Conservation (phyloP, 495 filamentous ascomycete species). For the Daldinia childiae region DNA sequence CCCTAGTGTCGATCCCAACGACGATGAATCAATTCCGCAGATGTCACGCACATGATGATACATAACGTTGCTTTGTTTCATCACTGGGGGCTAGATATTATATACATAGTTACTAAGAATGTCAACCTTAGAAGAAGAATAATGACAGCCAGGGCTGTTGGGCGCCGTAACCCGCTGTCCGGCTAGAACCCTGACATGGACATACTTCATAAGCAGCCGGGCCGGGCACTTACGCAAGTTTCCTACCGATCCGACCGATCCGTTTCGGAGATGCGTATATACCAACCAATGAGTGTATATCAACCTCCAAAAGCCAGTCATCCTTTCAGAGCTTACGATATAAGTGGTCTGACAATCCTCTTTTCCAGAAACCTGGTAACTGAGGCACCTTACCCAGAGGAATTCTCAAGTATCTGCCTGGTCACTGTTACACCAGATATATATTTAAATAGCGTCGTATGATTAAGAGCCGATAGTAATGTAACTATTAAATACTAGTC, state of each 20-base stretch:
- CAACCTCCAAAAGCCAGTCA: background rate
- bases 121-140: background rate
- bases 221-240: slow-evolving; percentile 29
- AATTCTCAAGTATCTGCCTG: background rate
- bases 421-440: background rate
- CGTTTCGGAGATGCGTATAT: slow-evolving; percentile 17
- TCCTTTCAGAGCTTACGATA: background rate
- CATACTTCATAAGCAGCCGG: background rate
- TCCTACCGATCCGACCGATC: slow-evolving; percentile 38
- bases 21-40: slow-evolving; percentile 11
- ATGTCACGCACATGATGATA: background rate
- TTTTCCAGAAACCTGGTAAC: background rate
- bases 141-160: slow-evolving; percentile 1
- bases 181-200: background rate
- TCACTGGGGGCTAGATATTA: background rate
- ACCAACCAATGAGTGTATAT: slow-evolving; percentile 4
- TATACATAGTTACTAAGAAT: background rate
- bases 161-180: slow-evolving; percentile 16
- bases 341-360: background rate
- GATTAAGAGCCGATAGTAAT: background rate
- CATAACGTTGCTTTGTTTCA: background rate
- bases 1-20: slow-evolving; percentile 31
- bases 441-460: no score
- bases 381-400: background rate
- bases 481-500: background rate